These are phyloP conservation scores for Mentha longifolia DNA, from an alignment of 257 asterid species.

Conservation along the genomic window DNA sequence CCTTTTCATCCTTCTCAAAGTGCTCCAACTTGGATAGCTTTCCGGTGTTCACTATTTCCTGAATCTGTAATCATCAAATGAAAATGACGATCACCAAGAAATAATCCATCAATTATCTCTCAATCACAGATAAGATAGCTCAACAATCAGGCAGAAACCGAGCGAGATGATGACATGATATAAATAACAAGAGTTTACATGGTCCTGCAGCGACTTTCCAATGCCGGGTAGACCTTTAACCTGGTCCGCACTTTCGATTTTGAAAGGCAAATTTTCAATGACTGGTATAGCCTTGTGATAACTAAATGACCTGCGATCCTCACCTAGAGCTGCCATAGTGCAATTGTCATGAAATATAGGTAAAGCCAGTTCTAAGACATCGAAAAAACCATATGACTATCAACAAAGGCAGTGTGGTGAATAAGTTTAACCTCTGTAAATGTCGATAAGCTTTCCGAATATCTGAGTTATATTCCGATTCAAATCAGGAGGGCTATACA, in stretches of 20 bases:
- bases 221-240: conserved; percentile 82
- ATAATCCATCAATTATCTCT: conserved; percentile 19
- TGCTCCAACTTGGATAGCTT: conserved; percentile 93
- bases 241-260: conserved; percentile 80
- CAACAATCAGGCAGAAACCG: conserved; percentile 22
- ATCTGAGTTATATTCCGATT: conserved; percentile 78
- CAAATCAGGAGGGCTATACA: conserved; percentile 87
- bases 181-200: conserved; percentile 60
- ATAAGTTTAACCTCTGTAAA: conserved; percentile 74
- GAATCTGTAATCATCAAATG: conserved; percentile 73
- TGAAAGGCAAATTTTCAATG: conserved; percentile 90
- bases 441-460: conserved; percentile 87
- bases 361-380: conserved; percentile 29
- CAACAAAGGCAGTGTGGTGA: too few species aligned
- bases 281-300: conserved; percentile 88
- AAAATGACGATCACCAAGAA: conserved; percentile 33
- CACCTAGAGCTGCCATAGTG: conserved; percentile 73
- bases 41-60: conserved; percentile 93
- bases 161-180: conserved; percentile 18
- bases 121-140: conserved; percentile 24
- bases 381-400: conserved; percentile 16
- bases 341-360: conserved; percentile 28
- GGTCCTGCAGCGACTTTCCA: conserved; percentile 93
- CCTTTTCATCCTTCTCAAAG: conserved; percentile 96
- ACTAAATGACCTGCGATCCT: conserved; percentile 93